Conservation (phyloP, 257 asterid species). For the Capsicum pubescens region DNA sequence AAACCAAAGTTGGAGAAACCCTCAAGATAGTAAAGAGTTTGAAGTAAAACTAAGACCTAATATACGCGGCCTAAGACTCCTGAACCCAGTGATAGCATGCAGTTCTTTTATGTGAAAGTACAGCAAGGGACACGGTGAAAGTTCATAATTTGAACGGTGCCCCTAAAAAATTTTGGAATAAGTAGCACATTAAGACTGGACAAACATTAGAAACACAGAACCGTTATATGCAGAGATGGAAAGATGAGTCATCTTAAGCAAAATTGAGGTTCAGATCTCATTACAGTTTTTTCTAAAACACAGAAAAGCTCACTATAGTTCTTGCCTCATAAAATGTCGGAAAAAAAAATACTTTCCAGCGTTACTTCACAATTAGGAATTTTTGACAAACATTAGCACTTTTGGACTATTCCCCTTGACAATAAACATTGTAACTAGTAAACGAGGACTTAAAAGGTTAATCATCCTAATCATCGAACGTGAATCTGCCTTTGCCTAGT, state of each 20-base stretch:
- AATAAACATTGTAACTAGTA: constrained; percentile 17
- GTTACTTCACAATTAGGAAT: neutral
- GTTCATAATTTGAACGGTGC: neutral
- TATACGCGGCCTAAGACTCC: neutral
- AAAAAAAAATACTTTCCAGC: neutral
- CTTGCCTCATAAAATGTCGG: neutral
- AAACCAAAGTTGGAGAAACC: neutral
- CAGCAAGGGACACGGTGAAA: neutral
- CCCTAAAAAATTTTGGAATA: neutral
- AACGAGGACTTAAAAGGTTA: neutral
- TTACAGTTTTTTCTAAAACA: neutral
- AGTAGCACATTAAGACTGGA: neutral
- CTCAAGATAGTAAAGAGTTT: neutral
- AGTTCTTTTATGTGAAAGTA: neutral
- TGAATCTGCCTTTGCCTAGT: neutral
- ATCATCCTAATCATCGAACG: neutral
- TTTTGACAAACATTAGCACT: neutral
- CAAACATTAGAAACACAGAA: neutral
- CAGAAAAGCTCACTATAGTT: neutral
- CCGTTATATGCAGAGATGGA: neutral
- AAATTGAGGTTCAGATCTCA: neutral
- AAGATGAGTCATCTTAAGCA: neutral
- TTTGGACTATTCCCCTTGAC: neutral
- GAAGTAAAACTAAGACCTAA: neutral
- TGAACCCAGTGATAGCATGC: neutral